Evolutionary conservation across 495 filamentous ascomycete genomes (phyloP).

Genomic region (Penicillium ochrochloron): DNA sequence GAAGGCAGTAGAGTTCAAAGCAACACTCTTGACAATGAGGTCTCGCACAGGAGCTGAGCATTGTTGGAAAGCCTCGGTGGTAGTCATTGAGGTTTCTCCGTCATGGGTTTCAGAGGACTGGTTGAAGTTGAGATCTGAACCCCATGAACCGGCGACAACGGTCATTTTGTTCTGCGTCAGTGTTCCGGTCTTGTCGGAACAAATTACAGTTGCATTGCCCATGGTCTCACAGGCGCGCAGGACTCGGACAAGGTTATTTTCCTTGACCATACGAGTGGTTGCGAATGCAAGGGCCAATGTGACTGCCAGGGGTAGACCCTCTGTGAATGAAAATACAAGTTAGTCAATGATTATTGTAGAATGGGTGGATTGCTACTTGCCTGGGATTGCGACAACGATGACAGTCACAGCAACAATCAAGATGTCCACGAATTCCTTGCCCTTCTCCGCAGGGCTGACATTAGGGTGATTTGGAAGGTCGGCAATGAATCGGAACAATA

Average conservation of each 20-base stretch:
- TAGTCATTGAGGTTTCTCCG: constrained; percentile 20
- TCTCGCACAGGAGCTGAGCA: constrained; percentile 46
- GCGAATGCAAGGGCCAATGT: constrained; percentile 73
- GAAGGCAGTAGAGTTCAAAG: constrained; percentile 70
- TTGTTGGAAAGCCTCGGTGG: constrained; percentile 42
- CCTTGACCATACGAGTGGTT: constrained; percentile 70
- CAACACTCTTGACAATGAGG: constrained; percentile 64
- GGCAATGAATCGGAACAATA: constrained; percentile 64
- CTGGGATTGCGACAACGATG: constrained; percentile 72
- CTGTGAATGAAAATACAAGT: constrained; percentile 30
- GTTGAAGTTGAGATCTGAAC: constrained; percentile 56
- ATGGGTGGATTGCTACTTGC: constrained; percentile 25
- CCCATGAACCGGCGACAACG: constrained; percentile 65
- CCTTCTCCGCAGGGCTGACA: constrained; percentile 57
- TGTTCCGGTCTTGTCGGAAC: constrained; percentile 73
- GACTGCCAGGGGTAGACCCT: constrained; percentile 69
- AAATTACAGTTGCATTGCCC: constrained; percentile 72
- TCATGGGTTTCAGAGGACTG: constrained; percentile 39
- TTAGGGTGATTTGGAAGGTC: constrained; percentile 52
- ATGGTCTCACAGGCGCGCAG: constrained; percentile 72
- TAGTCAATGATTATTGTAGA: constrained; percentile 12
- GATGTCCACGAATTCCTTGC: constrained; percentile 66
- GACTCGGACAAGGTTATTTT: constrained; percentile 70
- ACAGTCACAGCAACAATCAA: constrained; percentile 73
- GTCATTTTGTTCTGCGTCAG: constrained; percentile 77